Base-by-base conservation (phyloP, 768 basidiomycete species). In the Strobilomyces echinocephalus region DNA sequence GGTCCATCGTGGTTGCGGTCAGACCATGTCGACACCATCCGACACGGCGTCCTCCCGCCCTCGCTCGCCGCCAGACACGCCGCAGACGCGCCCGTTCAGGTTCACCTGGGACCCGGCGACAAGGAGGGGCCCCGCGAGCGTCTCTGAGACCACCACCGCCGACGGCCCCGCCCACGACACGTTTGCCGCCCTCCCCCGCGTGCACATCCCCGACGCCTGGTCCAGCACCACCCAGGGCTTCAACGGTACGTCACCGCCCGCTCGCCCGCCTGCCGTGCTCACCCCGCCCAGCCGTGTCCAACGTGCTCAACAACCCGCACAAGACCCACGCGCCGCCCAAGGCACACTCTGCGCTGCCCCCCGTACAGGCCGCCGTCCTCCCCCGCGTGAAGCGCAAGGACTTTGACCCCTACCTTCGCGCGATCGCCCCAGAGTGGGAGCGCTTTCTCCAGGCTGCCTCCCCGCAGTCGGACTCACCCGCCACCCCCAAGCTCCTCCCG, bases 271-370 rank as follows among this genome's bases (percentile, higher is more conserved):
- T 8, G 20, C 28, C 1, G 31, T 10, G 34, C 59, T 60, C 39
- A 62, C 53, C 24, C 10, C n/a, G 18, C 44, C 14, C 67, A 97
- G 95, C 93, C 36, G 94, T 97, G 58, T 95, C 94, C 9, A 94
- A 91, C 16, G 90, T 97, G 26, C 80, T 97, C 48, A 94, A 94
- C 63, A 93, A 88, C 62, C 95, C 95, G 1, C 85, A 87, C 63
- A 88, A 86, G 70, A 80, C 77, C 34, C 85, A 88, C 45, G 86
- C 88, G 8, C 92, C 95, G 12, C 88, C 95, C 30, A 91, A 95
- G 66, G 83, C 92, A 0, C 90, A 95, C 60, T 88, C 92, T 1
- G 70, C 84, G 0, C 74, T 97, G 16, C 87, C 90, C 2, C 69
- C 86, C 33, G 83, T 84, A 3, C 79, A 80, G 3, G 81, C 85